phyloP scores from a whole-genome alignment of 352 stramenopile genomes.

The Blastocystis sp. region DNA sequence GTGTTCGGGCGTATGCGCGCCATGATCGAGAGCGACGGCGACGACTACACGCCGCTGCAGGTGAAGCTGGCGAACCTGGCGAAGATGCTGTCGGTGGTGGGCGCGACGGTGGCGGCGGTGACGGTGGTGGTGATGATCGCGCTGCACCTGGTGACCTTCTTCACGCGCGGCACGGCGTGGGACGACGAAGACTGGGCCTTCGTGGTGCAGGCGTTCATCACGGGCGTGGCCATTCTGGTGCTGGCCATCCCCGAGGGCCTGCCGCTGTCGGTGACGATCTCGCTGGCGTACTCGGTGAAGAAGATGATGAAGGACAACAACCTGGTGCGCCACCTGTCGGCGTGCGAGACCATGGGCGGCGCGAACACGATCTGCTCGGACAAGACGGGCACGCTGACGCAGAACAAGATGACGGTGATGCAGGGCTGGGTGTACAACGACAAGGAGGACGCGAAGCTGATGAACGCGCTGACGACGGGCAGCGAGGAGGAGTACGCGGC shows the following conservation, averaged over 20 bases:
- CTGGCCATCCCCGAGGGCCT: slow-evolving; percentile 93
- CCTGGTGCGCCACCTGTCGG: slow-evolving; percentile 80
- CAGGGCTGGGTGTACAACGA: slow-evolving; percentile 78
- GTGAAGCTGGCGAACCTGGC: slow-evolving; percentile 80
- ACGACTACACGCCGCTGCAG: slow-evolving; percentile 77
- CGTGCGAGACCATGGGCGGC: slow-evolving; percentile 86
- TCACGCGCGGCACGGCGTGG: background rate
- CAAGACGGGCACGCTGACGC: slow-evolving; percentile 93
- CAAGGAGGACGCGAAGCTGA: slow-evolving; percentile 72
- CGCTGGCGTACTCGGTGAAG: slow-evolving; percentile 84
- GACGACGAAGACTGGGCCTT: background rate
- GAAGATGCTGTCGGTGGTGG: slow-evolving; percentile 72
- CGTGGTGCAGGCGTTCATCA: slow-evolving; percentile 12
- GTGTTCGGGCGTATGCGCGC: slow-evolving; percentile 84
- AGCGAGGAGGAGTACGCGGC: slow-evolving; percentile 23
- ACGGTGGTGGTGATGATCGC: slow-evolving; percentile 44
- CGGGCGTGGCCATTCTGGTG: slow-evolving; percentile 76
- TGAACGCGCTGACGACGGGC: slow-evolving; percentile 50
- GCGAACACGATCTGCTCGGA: slow-evolving; percentile 92
- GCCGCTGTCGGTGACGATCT: slow-evolving; percentile 90
- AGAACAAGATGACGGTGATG: slow-evolving; percentile 91
- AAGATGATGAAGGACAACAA: slow-evolving; percentile 81
- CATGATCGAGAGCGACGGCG: slow-evolving; percentile 71
- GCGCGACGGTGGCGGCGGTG: background rate
- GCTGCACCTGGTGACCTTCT: background rate